These are phyloP conservation scores for Ophiocordyceps robertsii DNA, from an alignment of 2,329 filamentous ascomycete genomes.

Conservation along the genomic window DNA sequence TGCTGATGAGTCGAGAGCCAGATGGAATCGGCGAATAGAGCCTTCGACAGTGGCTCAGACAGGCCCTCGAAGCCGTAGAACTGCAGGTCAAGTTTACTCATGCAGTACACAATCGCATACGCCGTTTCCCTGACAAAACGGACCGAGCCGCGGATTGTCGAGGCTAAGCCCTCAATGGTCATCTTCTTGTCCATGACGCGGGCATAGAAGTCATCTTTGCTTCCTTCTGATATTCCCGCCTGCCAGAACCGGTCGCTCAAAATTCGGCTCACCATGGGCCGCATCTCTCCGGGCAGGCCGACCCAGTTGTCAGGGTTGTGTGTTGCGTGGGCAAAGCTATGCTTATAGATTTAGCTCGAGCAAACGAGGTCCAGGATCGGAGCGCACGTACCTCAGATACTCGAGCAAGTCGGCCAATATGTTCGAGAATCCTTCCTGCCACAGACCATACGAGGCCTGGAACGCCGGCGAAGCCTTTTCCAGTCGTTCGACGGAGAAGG, in stretches of 20 bases:
- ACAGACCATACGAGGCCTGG: slow-evolving; percentile 64
- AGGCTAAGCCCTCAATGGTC: slow-evolving; percentile 87
- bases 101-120: slow-evolving; percentile 87
- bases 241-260: slow-evolving; percentile 97
- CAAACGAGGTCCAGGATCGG: too few relatives aligned
- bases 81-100: slow-evolving; percentile 73
- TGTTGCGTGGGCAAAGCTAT: slow-evolving; percentile 75
- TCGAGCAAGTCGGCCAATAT: slow-evolving; percentile 81
- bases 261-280: slow-evolving; percentile 63
- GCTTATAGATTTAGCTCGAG: not conserved
- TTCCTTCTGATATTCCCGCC: slow-evolving; percentile 89
- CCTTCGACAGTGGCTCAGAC: slow-evolving; percentile 67
- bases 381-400: slow-evolving; percentile 49
- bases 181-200: slow-evolving; percentile 78
- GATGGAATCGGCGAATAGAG: slow-evolving; percentile 70
- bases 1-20: slow-evolving; percentile 85
- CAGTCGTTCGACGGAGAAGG: slow-evolving; percentile 80
- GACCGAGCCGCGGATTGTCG: slow-evolving; percentile 78
- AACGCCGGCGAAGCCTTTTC: slow-evolving; percentile 62
- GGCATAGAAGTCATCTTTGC: slow-evolving; percentile 92
- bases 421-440: slow-evolving; percentile 67
- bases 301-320: slow-evolving; percentile 80
- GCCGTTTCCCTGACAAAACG: slow-evolving; percentile 83
- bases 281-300: slow-evolving; percentile 61
- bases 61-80: slow-evolving; percentile 88